These are phyloP conservation scores for Amanita inopinata DNA, from an alignment of 768 basidiomycete species.

Conservation along the genomic window DNA sequence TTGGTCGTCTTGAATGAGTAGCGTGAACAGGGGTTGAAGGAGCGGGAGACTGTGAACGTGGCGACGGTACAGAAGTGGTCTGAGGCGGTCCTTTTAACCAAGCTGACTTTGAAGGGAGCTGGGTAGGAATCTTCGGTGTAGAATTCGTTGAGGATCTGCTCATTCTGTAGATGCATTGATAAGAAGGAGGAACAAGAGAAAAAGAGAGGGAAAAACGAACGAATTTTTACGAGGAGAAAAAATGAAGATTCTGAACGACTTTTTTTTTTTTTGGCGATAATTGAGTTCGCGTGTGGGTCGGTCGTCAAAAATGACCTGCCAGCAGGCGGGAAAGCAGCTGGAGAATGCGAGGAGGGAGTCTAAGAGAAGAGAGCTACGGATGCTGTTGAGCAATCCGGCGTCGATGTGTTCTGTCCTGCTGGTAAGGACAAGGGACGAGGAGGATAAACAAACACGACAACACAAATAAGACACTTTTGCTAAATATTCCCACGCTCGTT, in stretches of 20 bases:
- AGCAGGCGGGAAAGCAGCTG: constrained; percentile 72
- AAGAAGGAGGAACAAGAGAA: constrained; percentile 11
- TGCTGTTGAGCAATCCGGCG: constrained; percentile 37
- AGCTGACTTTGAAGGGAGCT: constrained; percentile 75
- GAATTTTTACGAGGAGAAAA: constrained; percentile 28
- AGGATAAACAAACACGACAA: constrained; percentile 18
- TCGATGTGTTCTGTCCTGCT: constrained; percentile 26
- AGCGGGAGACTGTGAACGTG: constrained; percentile 75
- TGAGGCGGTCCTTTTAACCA: constrained; percentile 86
- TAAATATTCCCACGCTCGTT: constrained; percentile 14
- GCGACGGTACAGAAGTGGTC: constrained; percentile 45
- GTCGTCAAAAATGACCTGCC: constrained; percentile 88
- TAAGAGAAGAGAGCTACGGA: constrained; percentile 33
- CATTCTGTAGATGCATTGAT: constrained; percentile 49
- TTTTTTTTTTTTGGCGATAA: constrained; percentile 39
- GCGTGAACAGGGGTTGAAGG: constrained; percentile 39
- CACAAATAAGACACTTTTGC: constrained; percentile 7
- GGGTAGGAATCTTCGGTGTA: constrained; percentile 61
- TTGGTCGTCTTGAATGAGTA: constrained; percentile 73
- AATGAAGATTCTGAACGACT: constrained; percentile 25
- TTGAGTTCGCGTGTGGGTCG: constrained; percentile 56
- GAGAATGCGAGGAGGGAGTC: constrained; percentile 31
- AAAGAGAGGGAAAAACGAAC: constrained; percentile 20
- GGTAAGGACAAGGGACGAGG: constrained; percentile 32
- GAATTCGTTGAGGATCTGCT: constrained; percentile 81